These are phyloP conservation scores for Carex parvula DNA, from an alignment of 176 grass and related monocot genomes.

Conservation along the genomic window DNA sequence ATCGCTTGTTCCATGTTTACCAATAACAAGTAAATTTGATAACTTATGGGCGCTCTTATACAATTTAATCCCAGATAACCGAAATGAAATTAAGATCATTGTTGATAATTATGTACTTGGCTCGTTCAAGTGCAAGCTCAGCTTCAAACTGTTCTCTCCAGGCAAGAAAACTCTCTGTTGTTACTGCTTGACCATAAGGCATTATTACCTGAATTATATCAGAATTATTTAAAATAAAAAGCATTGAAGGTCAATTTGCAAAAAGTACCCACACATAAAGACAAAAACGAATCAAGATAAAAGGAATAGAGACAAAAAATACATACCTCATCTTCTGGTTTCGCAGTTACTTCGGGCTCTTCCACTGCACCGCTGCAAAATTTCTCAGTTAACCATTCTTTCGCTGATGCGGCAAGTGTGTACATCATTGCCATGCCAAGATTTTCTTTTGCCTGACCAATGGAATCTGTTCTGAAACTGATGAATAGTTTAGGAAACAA, in stretches of 20 bases:
- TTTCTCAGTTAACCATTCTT: conserved; percentile 95
- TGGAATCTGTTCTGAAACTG: conserved; percentile 11
- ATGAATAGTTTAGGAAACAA: conserved; percentile 22
- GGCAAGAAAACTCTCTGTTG: conserved; percentile 75
- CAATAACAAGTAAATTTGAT: conserved; percentile 26
- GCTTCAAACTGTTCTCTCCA: conserved; percentile 99
- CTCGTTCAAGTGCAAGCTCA: conserved; percentile 84
- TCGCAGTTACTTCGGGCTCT: conserved; percentile 50
- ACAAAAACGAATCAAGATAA: conserved; percentile 1
- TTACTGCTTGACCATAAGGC: conserved; percentile 94
- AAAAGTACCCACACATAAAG: neutral
- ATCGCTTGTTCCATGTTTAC: conserved; percentile 54
- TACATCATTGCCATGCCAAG: conserved; percentile 99
- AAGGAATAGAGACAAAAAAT: conserved; percentile 6
- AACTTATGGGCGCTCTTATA: neutral
- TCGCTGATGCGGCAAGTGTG: conserved; percentile 85
- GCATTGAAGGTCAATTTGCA: neutral
- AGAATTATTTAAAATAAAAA: conserved; percentile 22
- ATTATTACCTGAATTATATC: conserved; percentile 57
- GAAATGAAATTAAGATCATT: conserved; percentile 3
- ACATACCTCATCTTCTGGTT: conserved; percentile 63
- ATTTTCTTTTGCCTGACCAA: conserved; percentile 76
- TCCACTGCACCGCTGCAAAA: conserved; percentile 54
- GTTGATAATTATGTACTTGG: conserved; percentile 64
- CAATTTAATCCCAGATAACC: neutral